Evolutionary conservation across 495 filamentous ascomycete genomes (phyloP).

Genomic region (Xylaria castorea): DNA sequence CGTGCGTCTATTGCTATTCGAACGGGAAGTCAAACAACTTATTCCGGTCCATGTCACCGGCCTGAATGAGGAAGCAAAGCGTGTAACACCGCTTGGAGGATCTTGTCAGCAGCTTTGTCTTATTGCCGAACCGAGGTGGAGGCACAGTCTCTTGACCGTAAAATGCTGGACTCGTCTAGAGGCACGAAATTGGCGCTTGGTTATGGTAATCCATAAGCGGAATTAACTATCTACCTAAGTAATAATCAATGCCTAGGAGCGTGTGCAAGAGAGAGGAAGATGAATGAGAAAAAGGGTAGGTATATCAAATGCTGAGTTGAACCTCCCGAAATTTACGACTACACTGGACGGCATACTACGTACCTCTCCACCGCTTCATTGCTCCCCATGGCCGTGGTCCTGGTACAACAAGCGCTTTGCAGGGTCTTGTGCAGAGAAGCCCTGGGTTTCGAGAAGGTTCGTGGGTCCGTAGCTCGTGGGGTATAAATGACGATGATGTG

Average conservation of each 20-base stretch:
- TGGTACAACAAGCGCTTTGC: slow-evolving; percentile 20
- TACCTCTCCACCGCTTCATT: not conserved
- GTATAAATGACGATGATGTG: slow-evolving; percentile 8
- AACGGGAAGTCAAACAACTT: not conserved
- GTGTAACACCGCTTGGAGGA: slow-evolving; percentile 10
- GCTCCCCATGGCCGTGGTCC: slow-evolving; percentile 21
- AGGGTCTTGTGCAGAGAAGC: not conserved
- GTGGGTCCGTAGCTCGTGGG: slow-evolving; percentile 16
- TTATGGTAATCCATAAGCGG: not conserved
- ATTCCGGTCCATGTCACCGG: slow-evolving; percentile 3
- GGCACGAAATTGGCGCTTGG: not conserved
- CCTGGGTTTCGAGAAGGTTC: slow-evolving; percentile 3
- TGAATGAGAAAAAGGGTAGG: not conserved
- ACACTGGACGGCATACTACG: too few species aligned
- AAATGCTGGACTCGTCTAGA: slow-evolving; percentile 8
- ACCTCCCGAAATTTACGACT: not conserved
- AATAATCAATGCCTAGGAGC: not conserved
- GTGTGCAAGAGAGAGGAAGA: not conserved
- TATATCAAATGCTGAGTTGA: not conserved
- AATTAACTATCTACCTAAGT: not conserved
- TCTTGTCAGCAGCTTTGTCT: not conserved
- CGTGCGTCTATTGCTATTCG: not conserved
- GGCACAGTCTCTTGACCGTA: not conserved
- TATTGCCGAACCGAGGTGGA: not conserved
- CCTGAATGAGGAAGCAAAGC: not conserved